Conservation (phyloP, 192 early-diverging fungal genomes). For the Coemansia sp. region DNA sequence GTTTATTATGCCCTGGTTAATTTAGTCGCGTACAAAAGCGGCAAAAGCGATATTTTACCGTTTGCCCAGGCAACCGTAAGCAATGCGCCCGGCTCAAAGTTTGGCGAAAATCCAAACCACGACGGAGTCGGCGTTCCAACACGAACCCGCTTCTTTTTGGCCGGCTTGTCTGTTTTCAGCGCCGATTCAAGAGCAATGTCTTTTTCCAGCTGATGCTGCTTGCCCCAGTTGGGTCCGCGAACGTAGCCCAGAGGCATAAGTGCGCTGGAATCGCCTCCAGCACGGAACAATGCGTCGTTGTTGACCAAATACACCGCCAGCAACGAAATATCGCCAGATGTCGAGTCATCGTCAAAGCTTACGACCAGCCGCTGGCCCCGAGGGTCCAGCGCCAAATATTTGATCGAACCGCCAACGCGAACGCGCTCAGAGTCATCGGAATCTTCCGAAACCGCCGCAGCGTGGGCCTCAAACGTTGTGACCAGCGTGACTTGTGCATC, state of each 20-base stretch:
- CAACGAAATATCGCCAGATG: slow-evolving; percentile 46
- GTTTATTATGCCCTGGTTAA: slow-evolving; percentile 12
- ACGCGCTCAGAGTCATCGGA: slow-evolving; percentile 23
- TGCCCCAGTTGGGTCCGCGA: slow-evolving; percentile 52
- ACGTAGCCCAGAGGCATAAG: slow-evolving; percentile 54
- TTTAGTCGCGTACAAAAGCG: slow-evolving; percentile 33
- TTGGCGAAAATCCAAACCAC: slow-evolving; percentile 48
- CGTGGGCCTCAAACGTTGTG: slow-evolving; percentile 34
- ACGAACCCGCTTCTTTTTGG: slow-evolving; percentile 43
- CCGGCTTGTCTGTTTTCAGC: slow-evolving; percentile 3
- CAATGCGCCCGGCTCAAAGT: slow-evolving; percentile 48
- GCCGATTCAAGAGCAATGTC: not conserved
- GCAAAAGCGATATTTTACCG: slow-evolving; percentile 53
- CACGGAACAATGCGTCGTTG: slow-evolving; percentile 42
- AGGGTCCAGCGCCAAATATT: slow-evolving; percentile 45
- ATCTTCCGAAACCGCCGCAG: slow-evolving; percentile 18
- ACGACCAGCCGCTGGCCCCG: slow-evolving; percentile 50
- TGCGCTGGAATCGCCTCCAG: slow-evolving; percentile 36
- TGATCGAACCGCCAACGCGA: slow-evolving; percentile 47
- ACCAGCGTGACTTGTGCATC: slow-evolving; percentile 40
- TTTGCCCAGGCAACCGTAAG: slow-evolving; percentile 57
- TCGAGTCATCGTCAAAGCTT: slow-evolving; percentile 43
- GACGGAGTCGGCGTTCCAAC: slow-evolving; percentile 42
- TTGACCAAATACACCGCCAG: slow-evolving; percentile 49
- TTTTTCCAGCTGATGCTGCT: slow-evolving; percentile 12